Base-by-base conservation (phyloP, 2,329 filamentous ascomycete genomes). In the Fusarium tupiense region DNA sequence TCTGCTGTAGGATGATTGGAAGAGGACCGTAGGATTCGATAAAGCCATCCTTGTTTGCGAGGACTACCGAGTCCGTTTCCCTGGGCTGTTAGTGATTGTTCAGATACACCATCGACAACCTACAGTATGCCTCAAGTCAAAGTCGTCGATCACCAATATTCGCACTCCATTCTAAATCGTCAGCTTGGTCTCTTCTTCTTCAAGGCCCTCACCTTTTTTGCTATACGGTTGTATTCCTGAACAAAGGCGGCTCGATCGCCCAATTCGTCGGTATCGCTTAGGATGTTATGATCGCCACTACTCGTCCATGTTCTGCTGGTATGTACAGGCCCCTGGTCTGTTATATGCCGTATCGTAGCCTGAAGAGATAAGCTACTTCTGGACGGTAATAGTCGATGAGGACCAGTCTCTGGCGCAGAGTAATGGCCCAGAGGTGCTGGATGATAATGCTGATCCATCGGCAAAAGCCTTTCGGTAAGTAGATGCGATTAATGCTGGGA, bases 171-270 rank as follows among this genome's bases (percentile, higher is more conserved):
- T 84, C 90, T 91, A 54, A 26, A 46, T 50, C 29, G 41, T 61
- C 22, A 67, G 67, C 31, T 50, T 38, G 35, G 6, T 19, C 37
- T 24, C 14, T 37, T 17, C 37, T 22, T 13, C 19, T 35, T 24
- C 19, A 2, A 31, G 19, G 16, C 8, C 5, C 72, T 38, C 69
- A 91, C 90, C 85, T 89, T 89, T 64, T 84, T 86, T 6, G 91
- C 90, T 10, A 92, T 79, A 9, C 85, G 83, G 78, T 92, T 92
- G 79, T 91, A 92, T 73, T 91, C 88, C 13, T 86, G 76, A 11
- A 91, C 79, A 77, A 89, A 89, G 6, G 81, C 76, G 3, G 81
- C 78, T 37, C 88, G 84, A 61, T 88, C 84, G 41, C 87, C 85
- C 22, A 86, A 79, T 37, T 87, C 86, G 46, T 89, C 88, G 8